Base-by-base conservation (phyloP, 2,329 filamentous ascomycete species). In the Talaromyces islandicus region DNA sequence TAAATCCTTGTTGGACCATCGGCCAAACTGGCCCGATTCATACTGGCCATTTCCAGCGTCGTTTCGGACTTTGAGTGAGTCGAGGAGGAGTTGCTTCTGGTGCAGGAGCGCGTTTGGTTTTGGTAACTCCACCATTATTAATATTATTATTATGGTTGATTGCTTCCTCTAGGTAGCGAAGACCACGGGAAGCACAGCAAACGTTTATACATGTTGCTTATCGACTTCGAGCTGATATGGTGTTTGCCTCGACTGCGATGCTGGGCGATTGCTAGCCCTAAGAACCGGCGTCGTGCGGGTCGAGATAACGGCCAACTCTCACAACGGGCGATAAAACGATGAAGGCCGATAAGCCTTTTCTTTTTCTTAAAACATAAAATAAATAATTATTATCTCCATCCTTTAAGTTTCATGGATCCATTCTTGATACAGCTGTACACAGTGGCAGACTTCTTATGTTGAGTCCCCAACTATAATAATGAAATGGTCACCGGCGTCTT, bases 1-100 rank as follows among this genome's bases (percentile, higher is more conserved):
- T 14, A 60, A 29, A 54, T 60, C 58, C 30, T 48, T 57, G 58
- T 60, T 60, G 14, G 58, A 60, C 58, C 58, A 60, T 46, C 46
- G 48, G 2, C 58, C 58, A 35, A 59, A 59, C 24, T 59, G 58
- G 1, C 58, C 58, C 29, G 29, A 56, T n/a, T 59, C 57, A 24
- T 51, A 46, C 14, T 46, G 32, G 9, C 41, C 25, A 25, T 46
- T 27, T 14, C 27, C 24, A 2, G 24, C 21, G 5, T 53, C 27
- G 14, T 51, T 43, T n/a, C 29, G 29, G 7, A 59, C 53, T 27
- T 56, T 59, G 10, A 55, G 21, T 30, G 54, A 24, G 43, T 59
- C 53, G 17, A 59, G 7, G 7, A 56, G 25, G 46, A 29, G 25
- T 21, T 59, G 53, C 6, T 46, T 56, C 46, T 48, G 41, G 43